These are phyloP conservation scores for Tylopilus plumbeoviolaceoides DNA, from an alignment of 768 basidiomycete species.

Conservation along the genomic window DNA sequence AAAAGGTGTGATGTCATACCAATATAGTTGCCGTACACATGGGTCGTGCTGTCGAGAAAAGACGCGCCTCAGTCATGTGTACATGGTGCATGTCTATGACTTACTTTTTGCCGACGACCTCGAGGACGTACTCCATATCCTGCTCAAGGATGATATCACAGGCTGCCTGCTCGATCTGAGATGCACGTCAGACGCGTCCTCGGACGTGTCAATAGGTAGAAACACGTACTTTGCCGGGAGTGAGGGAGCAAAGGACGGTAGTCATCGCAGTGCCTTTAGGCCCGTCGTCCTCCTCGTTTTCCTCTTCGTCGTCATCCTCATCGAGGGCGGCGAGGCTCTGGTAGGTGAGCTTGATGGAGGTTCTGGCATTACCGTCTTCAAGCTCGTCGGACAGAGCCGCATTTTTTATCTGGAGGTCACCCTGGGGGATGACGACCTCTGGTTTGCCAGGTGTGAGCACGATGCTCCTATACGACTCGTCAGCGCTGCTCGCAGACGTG, in stretches of 20 bases:
- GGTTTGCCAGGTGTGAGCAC: slow-evolving; percentile 55
- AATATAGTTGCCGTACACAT: slow-evolving; percentile 84
- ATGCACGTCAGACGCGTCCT: slow-evolving; percentile 8
- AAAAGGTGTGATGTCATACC: slow-evolving; percentile 35
- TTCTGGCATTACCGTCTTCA: slow-evolving; percentile 53
- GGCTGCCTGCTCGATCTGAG: slow-evolving; percentile 71
- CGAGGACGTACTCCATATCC: slow-evolving; percentile 62
- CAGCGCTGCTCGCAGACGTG: slow-evolving; percentile 3
- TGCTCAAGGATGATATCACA: slow-evolving; percentile 69
- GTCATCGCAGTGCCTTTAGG: slow-evolving; percentile 38
- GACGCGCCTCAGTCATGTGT: slow-evolving; percentile 7
- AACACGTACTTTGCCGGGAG: slow-evolving; percentile 67
- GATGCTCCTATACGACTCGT: slow-evolving; percentile 48
- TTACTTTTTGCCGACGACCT: slow-evolving; percentile 80
- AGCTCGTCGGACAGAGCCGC: slow-evolving; percentile 75
- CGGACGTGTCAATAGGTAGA: neutral
- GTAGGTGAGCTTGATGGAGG: slow-evolving; percentile 66
- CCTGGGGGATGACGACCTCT: slow-evolving; percentile 53
- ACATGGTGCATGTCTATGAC: slow-evolving; percentile 9
- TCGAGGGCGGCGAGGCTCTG: slow-evolving; percentile 33
- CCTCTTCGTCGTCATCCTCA: slow-evolving; percentile 41
- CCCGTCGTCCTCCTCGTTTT: slow-evolving; percentile 40
- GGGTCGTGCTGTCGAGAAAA: slow-evolving; percentile 43
- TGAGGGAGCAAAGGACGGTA: slow-evolving; percentile 74
- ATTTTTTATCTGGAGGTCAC: slow-evolving; percentile 78